A percentile compares a stretch with the other conserved stretches of the same genome.
Evolutionary conservation across 192 early-diverging fungal genomes (phyloP).

Genomic region (Linnemannia hyalina): DNA sequence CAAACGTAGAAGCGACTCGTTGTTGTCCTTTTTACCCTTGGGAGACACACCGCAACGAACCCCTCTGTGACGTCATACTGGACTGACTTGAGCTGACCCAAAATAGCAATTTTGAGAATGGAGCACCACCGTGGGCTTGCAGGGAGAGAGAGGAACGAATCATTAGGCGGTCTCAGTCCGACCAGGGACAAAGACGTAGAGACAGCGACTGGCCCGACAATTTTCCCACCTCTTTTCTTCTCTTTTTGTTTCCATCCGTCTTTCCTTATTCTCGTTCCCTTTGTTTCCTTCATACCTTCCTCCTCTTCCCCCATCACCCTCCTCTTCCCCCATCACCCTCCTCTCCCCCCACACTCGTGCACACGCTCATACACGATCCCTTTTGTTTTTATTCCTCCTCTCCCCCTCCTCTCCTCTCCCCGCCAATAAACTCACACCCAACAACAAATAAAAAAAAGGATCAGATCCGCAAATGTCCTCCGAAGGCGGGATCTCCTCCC

Average conservation of each 20-base stretch:
- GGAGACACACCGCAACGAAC: too few relatives aligned
- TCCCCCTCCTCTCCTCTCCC: too few relatives aligned
- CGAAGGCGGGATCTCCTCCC: slow-evolving; percentile 26
- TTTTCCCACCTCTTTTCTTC: slow-evolving; percentile 10
- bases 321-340: not conserved
- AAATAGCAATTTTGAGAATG: not conserved
- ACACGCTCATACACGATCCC: not conserved
- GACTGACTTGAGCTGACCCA: not conserved
- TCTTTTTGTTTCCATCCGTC: not conserved
- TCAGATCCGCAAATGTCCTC: slow-evolving; percentile 30
- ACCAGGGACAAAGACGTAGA: not conserved
- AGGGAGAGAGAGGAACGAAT: not conserved
- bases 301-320: not conserved
- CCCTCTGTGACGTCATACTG: not conserved
- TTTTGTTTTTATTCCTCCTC: not conserved
- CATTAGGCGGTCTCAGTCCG: not conserved
- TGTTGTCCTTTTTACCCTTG: not conserved
- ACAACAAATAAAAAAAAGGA: not conserved
- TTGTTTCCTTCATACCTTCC: not conserved
- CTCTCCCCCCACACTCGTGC: not conserved
- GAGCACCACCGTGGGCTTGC: not conserved
- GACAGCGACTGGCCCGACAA: not conserved
- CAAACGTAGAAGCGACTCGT: not conserved
- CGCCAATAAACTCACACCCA: not conserved
- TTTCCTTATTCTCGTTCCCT: not conserved